These are phyloP conservation scores for Globisporangium nodosum DNA, from an alignment of 352 stramenopile genomes.

Conservation along the genomic window DNA sequence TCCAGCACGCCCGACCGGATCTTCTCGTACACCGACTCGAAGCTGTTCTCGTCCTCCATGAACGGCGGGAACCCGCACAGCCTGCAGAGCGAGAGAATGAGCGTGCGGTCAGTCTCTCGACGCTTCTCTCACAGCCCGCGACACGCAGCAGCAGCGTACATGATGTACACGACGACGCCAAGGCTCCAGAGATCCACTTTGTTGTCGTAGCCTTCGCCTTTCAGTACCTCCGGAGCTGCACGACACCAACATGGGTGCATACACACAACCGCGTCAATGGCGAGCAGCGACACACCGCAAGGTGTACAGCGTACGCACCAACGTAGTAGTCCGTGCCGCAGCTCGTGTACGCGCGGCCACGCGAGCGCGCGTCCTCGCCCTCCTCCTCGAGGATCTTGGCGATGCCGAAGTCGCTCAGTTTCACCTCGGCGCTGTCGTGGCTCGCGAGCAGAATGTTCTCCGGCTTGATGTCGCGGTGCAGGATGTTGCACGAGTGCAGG, in stretches of 20 bases:
- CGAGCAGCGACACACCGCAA: too few relatives aligned
- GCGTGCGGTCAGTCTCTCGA: not conserved
- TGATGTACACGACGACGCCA: conserved; percentile 85
- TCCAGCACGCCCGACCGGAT: conserved; percentile 75
- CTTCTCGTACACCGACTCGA: conserved; percentile 84
- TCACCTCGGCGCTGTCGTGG: conserved; percentile 68
- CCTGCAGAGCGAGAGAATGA: conserved; percentile 14
- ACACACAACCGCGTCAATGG: too few relatives aligned
- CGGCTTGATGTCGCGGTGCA: conserved; percentile 80
- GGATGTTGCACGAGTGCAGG: conserved; percentile 75
- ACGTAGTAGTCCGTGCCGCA: conserved; percentile 88
- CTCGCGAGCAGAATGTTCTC: conserved; percentile 80
- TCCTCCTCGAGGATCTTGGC: conserved; percentile 81
- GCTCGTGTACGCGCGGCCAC: conserved; percentile 79
- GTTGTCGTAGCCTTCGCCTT: conserved; percentile 82
- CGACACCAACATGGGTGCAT: not conserved
- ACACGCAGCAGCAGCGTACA: conserved; percentile 30
- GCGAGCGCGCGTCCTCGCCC: conserved; percentile 59
- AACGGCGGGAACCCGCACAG: conserved; percentile 82
- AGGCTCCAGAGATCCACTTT: conserved; percentile 86
- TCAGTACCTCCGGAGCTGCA: conserved; percentile 72
- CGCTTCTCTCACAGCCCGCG: not conserved
- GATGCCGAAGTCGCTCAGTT: conserved; percentile 82
- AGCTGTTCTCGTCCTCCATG: conserved; percentile 70
- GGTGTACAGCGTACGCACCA: conserved; percentile 19